Conservation (phyloP, 768 basidiomycete genomes). For the Tylopilus felleus region DNA sequence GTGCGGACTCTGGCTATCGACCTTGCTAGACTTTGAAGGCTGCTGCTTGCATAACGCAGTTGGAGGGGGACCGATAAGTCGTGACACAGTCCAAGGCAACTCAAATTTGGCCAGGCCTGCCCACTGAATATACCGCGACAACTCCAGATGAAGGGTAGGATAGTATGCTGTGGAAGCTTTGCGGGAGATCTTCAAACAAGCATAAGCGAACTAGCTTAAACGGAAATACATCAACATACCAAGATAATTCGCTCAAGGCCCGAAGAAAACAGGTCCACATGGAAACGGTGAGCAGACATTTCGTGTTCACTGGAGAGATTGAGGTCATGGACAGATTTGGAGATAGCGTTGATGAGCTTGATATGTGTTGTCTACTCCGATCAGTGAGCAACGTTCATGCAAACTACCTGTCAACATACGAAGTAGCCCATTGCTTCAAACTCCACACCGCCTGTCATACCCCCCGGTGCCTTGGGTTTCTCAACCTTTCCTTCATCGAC, state of each 20-base stretch:
- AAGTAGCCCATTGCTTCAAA: constrained; percentile 96
- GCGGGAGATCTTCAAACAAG: constrained; percentile 67
- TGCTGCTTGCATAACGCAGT: constrained; percentile 47
- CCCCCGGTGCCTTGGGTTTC: constrained; percentile 89
- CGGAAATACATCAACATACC: constrained; percentile 42
- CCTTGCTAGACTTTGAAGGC: constrained; percentile 13
- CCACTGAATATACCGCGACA: constrained; percentile 79
- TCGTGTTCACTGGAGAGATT: constrained; percentile 65
- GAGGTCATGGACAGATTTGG: constrained; percentile 60
- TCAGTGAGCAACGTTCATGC: constrained; percentile 7
- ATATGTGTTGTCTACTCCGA: constrained; percentile 75
- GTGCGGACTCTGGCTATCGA: constrained; percentile 17
- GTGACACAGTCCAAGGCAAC: constrained; percentile 76
- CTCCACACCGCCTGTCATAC: constrained; percentile 98
- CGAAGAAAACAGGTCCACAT: constrained; percentile 82
- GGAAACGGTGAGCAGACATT: constrained; percentile 78
- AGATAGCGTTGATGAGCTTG: constrained; percentile 79
- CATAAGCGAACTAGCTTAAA: not conserved
- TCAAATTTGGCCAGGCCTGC: constrained; percentile 66
- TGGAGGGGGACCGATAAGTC: constrained; percentile 80
- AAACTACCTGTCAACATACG: constrained; percentile 46
- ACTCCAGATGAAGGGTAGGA: constrained; percentile 89
- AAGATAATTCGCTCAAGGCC: constrained; percentile 89
- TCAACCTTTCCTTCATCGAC: constrained; percentile 84
- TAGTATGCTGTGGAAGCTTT: constrained; percentile 96